Conservation (phyloP, 768 basidiomycete genomes). For the Lentinula guzmanii region DNA sequence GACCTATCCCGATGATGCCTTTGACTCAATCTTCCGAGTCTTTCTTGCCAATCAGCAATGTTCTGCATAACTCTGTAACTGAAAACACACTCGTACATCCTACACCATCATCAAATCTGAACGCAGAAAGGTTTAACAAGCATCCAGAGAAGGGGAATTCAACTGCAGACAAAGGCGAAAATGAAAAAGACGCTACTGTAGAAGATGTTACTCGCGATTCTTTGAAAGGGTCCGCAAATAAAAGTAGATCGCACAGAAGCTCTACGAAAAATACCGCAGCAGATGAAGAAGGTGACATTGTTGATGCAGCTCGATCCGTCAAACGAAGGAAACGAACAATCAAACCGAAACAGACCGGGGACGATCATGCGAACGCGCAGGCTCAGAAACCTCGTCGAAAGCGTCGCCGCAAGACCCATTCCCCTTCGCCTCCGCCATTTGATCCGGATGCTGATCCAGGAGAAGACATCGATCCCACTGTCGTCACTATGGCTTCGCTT, state of each 20-base stretch:
- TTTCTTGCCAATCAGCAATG: neutral
- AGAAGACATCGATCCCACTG: slow-evolving; percentile 76
- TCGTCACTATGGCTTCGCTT: slow-evolving; percentile 75
- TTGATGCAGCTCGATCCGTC: neutral
- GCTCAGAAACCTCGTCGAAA: neutral
- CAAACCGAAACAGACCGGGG: neutral
- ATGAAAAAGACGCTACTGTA: neutral
- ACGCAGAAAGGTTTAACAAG: neutral
- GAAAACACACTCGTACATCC: neutral
- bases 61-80: neutral
- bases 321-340: slow-evolving; percentile 9
- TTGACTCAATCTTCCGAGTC: slow-evolving; percentile 4
- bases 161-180: neutral
- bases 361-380: neutral
- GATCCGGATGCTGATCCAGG: slow-evolving; percentile 61
- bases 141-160: neutral
- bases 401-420: slow-evolving; percentile 30
- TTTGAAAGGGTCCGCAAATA: neutral
- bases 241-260: neutral
- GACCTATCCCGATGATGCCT: neutral
- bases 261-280: neutral
- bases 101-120: neutral
- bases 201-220: neutral
- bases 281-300: neutral
- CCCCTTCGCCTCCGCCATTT: slow-evolving; percentile 48